Conservation (phyloP, 2,329 filamentous ascomycete genomes). For the Triangularia setosa region DNA sequence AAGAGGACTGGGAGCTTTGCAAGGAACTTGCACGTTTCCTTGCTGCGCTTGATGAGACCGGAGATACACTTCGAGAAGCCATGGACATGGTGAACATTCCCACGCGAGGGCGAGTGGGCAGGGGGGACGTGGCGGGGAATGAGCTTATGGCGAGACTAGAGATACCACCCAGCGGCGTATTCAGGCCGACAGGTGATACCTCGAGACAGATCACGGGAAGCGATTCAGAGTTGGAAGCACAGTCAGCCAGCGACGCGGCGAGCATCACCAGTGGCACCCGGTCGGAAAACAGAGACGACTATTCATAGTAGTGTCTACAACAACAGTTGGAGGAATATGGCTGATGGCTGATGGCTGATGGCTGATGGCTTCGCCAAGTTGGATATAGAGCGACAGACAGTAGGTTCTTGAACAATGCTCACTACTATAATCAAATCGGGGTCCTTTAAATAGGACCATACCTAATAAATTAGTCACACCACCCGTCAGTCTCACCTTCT, state of each 20-base stretch:
- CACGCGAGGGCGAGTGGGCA: conserved; percentile 28
- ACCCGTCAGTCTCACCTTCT: neutral
- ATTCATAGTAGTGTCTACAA: neutral
- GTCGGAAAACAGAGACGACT: conserved; percentile 14
- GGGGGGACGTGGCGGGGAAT: conserved; percentile 30
- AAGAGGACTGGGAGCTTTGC: conserved; percentile 92
- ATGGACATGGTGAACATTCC: conserved; percentile 58
- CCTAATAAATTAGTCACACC: neutral
- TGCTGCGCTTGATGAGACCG: conserved; percentile 84
- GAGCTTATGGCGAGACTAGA: conserved; percentile 27
- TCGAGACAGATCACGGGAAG: conserved; percentile 17
- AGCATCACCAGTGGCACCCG: conserved; percentile 19
- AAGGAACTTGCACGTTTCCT: conserved; percentile 93
- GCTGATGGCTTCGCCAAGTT: neutral
- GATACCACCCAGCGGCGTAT: conserved; percentile 26
- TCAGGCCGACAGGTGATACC: conserved; percentile 9
- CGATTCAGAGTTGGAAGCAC: conserved; percentile 24
- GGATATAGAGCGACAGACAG: neutral
- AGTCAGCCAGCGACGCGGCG: conserved; percentile 24
- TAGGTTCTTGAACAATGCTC: neutral
- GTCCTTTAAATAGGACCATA: neutral
- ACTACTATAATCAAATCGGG: neutral
- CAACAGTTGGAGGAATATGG: neutral
- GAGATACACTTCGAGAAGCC: conserved; percentile 71
- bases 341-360: neutral